Evolutionary conservation across 2,329 filamentous ascomycete genomes (phyloP).

Genomic region (Xylogone sp.): DNA sequence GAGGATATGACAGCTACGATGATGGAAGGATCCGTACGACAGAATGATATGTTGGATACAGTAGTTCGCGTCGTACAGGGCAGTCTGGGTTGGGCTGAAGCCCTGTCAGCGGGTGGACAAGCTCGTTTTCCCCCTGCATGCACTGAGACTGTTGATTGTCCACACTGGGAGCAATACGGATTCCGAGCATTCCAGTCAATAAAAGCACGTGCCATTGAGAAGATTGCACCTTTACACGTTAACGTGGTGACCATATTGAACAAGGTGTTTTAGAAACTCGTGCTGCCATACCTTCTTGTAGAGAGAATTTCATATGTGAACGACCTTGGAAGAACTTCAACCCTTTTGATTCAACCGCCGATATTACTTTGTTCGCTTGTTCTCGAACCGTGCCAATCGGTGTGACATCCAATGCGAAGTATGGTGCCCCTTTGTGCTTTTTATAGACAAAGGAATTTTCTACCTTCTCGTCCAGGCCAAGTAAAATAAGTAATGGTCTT

Average conservation of each 20-base stretch:
- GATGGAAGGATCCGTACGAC: neutral
- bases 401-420: neutral
- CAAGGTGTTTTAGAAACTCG: neutral
- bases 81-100: neutral
- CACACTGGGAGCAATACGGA: neutral
- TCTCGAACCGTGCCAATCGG: neutral
- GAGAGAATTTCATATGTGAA: neutral
- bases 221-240: neutral
- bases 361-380: neutral
- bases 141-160: neutral
- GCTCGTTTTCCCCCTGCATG: neutral
- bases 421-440: neutral
- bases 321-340: neutral
- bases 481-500: neutral
- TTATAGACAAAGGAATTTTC: neutral
- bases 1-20: conserved; percentile 1
- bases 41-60: neutral
- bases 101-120: neutral
- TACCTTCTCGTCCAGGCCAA: neutral
- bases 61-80: neutral
- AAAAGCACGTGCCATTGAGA: neutral
- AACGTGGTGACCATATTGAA: neutral
- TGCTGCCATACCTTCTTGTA: neutral
- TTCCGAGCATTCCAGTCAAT: neutral
- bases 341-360: neutral